These are phyloP conservation scores for Penicillium hordei DNA, from an alignment of 2,329 filamentous ascomycete genomes.

Conservation along the genomic window DNA sequence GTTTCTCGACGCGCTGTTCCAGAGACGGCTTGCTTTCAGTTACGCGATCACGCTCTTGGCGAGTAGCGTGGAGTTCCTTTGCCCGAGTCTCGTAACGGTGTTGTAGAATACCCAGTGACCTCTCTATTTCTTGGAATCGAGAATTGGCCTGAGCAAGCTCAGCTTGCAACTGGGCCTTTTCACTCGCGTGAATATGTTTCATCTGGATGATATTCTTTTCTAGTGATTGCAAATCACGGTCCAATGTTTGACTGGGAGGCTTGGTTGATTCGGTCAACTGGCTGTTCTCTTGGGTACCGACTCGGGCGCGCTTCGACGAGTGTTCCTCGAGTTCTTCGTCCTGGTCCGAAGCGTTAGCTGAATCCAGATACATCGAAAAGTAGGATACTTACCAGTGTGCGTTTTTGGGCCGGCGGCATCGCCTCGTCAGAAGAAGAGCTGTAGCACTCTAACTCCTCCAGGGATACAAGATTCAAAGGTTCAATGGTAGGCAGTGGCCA, in stretches of 20 bases:
- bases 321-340: conserved; percentile 32
- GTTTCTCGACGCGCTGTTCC: conserved; percentile 36
- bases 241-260: conserved; percentile 32
- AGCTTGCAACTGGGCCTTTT: conserved; percentile 33
- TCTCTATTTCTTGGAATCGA: conserved; percentile 36
- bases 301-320: conserved; percentile 40
- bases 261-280: conserved; percentile 40
- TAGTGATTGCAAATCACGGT: conserved; percentile 28
- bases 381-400: conserved; percentile 30
- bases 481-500: conserved; percentile 44
- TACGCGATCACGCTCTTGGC: conserved; percentile 39
- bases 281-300: conserved; percentile 38
- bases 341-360: conserved; percentile 26
- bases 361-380: background rate
- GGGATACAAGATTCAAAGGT: conserved; percentile 35
- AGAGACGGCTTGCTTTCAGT: conserved; percentile 29
- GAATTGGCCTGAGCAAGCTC: conserved; percentile 28
- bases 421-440: conserved; percentile 20
- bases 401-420: conserved; percentile 28
- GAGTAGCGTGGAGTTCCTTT: conserved; percentile 38
- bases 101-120: conserved; percentile 38
- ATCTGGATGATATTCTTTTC: conserved; percentile 34
- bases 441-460: conserved; percentile 27
- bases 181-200: conserved; percentile 32
- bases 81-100: conserved; percentile 47